phyloP scores from a whole-genome alignment of 768 basidiomycete genomes.

The Grammothele lineata region DNA sequence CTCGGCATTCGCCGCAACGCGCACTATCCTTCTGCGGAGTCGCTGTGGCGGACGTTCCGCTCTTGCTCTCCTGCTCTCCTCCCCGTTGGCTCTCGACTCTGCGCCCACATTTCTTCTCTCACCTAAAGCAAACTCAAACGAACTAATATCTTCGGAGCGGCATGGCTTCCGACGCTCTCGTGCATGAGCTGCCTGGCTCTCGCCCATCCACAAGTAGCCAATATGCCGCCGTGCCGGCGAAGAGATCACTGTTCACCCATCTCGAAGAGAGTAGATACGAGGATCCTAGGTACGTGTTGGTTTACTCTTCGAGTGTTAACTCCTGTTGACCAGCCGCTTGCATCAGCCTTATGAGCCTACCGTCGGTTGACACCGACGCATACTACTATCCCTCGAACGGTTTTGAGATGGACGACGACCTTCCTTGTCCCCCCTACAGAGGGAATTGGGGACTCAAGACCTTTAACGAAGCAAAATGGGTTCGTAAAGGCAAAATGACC shows the following conservation, averaged over 20 bases:
- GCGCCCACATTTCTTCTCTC: no score
- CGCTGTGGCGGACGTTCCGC: no score
- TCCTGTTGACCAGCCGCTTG: background rate
- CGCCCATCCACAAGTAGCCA: constrained; percentile 20
- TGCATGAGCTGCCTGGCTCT: constrained; percentile 15
- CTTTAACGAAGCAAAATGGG: constrained; percentile 73
- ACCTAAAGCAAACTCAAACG: background rate
- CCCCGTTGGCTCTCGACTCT: no score
- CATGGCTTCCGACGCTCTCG: constrained; percentile 9
- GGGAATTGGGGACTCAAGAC: constrained; percentile 89
- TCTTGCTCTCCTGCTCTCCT: no score
- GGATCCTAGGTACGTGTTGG: constrained; percentile 21
- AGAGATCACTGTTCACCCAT: constrained; percentile 11
- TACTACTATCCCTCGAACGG: constrained; percentile 88
- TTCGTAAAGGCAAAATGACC: constrained; percentile 75
- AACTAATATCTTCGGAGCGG: no score
- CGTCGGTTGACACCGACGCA: constrained; percentile 62
- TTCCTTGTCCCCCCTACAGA: constrained; percentile 36
- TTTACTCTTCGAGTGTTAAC: background rate
- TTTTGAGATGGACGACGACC: constrained; percentile 53
- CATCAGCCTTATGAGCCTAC: constrained; percentile 23
- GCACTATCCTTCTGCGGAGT: no score
- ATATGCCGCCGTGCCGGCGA: constrained; percentile 6
- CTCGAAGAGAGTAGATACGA: constrained; percentile 23
- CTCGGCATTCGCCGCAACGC: background rate